Conservation (phyloP, 192 early-diverging fungal species). For the Neocallimastix lanati region DNA sequence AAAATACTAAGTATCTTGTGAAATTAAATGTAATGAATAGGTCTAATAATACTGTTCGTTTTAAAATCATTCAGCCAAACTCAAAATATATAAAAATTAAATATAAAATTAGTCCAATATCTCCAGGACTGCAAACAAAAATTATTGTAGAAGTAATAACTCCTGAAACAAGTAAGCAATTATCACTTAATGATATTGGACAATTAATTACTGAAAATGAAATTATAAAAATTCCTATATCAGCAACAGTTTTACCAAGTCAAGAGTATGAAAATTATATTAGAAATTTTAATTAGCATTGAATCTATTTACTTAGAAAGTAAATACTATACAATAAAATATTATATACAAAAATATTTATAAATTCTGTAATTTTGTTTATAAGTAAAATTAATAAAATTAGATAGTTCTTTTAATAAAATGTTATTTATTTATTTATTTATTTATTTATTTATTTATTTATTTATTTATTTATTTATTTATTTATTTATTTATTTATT, state of each 20-base stretch:
- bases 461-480: too few relatives aligned
- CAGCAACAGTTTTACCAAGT: background rate
- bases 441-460: too few relatives aligned
- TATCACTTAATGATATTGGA: background rate
- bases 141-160: background rate
- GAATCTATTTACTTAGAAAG: too few relatives aligned
- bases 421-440: too few relatives aligned
- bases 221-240: background rate
- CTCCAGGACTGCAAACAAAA: background rate
- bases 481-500: too few relatives aligned
- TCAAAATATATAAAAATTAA: background rate
- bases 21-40: background rate
- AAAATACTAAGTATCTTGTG: background rate
- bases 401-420: too few relatives aligned
- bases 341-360: too few relatives aligned
- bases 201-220: background rate
- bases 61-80: background rate
- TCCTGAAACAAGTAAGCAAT: background rate
- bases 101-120: background rate
- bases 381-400: too few relatives aligned
- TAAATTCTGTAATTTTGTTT: too few relatives aligned
- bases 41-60: background rate
- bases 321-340: too few relatives aligned
- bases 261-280: too few relatives aligned
- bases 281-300: too few relatives aligned